Conservation (phyloP, 306 rosid species). For the Begonia peltatifolia region DNA sequence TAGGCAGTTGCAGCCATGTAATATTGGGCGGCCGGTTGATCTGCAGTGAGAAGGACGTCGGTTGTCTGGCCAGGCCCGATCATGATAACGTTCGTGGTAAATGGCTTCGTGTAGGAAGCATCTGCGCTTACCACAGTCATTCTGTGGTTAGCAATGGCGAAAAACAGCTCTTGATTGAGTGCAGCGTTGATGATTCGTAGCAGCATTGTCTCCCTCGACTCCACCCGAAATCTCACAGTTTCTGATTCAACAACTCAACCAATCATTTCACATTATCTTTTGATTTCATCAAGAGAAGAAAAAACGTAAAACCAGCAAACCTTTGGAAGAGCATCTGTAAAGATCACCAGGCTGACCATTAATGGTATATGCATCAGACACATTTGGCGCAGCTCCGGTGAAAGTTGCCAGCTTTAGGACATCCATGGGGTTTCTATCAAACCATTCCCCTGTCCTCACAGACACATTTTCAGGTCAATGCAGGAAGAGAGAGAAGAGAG, state of each 20-base stretch:
- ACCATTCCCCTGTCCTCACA: constrained; percentile 67
- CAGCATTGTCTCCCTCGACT: constrained; percentile 51
- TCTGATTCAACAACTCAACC: constrained; percentile 26
- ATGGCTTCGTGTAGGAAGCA: constrained; percentile 64
- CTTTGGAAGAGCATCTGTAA: constrained; percentile 60
- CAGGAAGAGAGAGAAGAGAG: not conserved
- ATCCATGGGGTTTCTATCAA: constrained; percentile 52
- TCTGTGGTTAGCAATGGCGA: constrained; percentile 62
- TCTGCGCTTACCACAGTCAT: constrained; percentile 68
- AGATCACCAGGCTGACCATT: constrained; percentile 94
- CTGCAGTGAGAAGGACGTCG: constrained; percentile 53
- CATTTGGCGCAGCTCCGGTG: constrained; percentile 77
- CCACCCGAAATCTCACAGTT: constrained; percentile 42
- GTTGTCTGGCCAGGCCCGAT: constrained; percentile 87
- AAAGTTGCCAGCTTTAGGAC: constrained; percentile 45
- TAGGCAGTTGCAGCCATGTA: constrained; percentile 68
- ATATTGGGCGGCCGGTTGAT: constrained; percentile 64
- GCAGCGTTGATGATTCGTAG: constrained; percentile 62
- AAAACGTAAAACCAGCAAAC: constrained; percentile 14
- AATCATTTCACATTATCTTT: not conserved
- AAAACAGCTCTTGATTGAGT: constrained; percentile 80
- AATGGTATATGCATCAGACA: constrained; percentile 66
- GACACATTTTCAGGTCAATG: not conserved
- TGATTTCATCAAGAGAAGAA: not conserved
- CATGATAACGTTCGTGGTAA: constrained; percentile 50